These are phyloP conservation scores for Ulmus americana DNA, from an alignment of 331 rosid species.

Conservation along the genomic window DNA sequence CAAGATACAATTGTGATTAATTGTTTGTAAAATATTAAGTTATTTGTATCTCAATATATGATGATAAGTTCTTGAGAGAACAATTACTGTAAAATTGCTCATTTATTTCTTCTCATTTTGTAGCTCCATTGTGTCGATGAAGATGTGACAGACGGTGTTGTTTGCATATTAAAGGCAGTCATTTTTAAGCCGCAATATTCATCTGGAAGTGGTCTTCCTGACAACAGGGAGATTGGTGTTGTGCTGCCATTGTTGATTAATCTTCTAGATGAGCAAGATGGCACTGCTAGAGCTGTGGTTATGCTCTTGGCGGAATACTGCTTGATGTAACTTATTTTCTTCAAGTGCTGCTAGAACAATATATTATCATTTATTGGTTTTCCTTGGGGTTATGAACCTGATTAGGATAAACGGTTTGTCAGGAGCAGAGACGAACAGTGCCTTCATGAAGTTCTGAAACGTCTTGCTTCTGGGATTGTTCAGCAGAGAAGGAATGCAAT, in stretches of 20 bases:
- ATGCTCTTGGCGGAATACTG: conserved; percentile 77
- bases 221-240: conserved; percentile 42
- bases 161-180: conserved; percentile 64
- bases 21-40: background rate
- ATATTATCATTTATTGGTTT: conserved; percentile 5
- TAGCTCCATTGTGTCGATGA: conserved; percentile 67
- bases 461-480: conserved; percentile 50
- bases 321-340: conserved; percentile 48
- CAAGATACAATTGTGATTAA: background rate
- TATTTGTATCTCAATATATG: no score
- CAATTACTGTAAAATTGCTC: background rate
- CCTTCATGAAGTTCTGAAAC: conserved; percentile 62
- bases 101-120: conserved; percentile 21
- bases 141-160: conserved; percentile 58
- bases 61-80: background rate
- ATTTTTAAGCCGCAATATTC: conserved; percentile 50
- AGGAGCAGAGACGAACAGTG: conserved; percentile 60
- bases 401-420: conserved; percentile 29
- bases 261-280: conserved; percentile 80
- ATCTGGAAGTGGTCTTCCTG: conserved; percentile 39
- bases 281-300: conserved; percentile 70
- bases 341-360: background rate
- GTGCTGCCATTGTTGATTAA: conserved; percentile 57
- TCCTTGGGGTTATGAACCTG: conserved; percentile 20
- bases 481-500: conserved; percentile 75